These are phyloP conservation scores for Thyridium curvatum DNA, from an alignment of 2,329 filamentous ascomycete species.

Conservation along the genomic window DNA sequence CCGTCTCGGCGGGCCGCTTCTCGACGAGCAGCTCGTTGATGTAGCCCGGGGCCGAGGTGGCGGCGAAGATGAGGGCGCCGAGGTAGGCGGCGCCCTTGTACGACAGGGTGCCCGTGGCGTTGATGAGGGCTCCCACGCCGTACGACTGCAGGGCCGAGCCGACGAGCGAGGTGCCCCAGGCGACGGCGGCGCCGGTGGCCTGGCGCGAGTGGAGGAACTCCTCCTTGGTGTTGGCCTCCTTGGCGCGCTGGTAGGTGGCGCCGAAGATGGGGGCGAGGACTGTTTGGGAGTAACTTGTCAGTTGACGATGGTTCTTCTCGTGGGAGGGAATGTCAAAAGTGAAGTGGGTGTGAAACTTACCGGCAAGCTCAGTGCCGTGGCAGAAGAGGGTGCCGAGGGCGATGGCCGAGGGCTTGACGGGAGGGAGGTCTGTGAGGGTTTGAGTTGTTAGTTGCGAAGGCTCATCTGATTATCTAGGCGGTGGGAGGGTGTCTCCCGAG, in stretches of 20 bases:
- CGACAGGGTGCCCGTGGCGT: conserved; percentile 87
- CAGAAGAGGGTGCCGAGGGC: conserved; percentile 94
- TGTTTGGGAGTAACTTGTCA: conserved; percentile 6
- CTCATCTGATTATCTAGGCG: no score
- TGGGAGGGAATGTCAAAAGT: not conserved
- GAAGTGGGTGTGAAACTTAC: conserved; percentile 20
- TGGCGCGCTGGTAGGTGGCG: conserved; percentile 88
- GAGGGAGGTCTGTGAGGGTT: conserved; percentile 43
- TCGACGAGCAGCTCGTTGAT: conserved; percentile 82
- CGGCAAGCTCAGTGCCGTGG: conserved; percentile 80
- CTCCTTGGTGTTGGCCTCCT: conserved; percentile 88
- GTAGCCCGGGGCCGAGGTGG: conserved; percentile 79
- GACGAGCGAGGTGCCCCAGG: conserved; percentile 84
- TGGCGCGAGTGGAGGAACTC: conserved; percentile 95
- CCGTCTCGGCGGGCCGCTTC: conserved; percentile 85
- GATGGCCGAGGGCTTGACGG: conserved; percentile 97
- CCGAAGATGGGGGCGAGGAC: conserved; percentile 87
- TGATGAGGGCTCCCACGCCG: conserved; percentile 83
- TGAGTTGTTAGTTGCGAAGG: conserved; percentile 5
- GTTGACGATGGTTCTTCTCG: not conserved
- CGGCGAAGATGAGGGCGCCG: conserved; percentile 84
- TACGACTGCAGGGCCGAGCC: conserved; percentile 87
- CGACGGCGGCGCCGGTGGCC: conserved; percentile 76
- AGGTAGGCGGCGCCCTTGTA: conserved; percentile 98
- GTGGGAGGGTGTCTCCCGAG: no score